Evolutionary conservation across 371 early-diverging fungal genomes (phyloP), one percentile per base, ranked within the genome.

Genomic region (Mycotypha africana): DNA sequence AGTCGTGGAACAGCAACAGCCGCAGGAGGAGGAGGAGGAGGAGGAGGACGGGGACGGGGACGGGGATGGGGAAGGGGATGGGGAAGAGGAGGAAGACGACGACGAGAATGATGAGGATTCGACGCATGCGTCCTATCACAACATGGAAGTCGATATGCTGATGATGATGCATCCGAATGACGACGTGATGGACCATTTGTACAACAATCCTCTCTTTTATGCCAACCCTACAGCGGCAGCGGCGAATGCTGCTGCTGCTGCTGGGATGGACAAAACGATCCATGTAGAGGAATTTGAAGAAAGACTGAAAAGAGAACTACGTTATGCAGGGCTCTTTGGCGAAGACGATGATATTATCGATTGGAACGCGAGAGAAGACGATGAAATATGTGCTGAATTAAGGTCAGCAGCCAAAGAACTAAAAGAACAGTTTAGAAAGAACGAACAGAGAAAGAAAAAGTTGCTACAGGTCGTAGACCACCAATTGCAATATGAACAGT

Each of bases 401-500:
- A 65, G 89, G 9, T 45, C 66, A 4, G 56, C 84, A 20, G 89
- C 90, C 50, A 68, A 70, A 2, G 80, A 89, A 46, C 69, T 93
- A 22, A 83, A 86, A 16, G 80, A 86, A 16, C 88, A 85, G 55
- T 73, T 78, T 16, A 51, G 64, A 17, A 55, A 79, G 26, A 95
- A 95, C 60, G 64, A 60, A 10, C 47, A 43, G 39, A 76, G 91
- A 42, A 90, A 88, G 53, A 74, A 70, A 24, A 65, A 69, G 16
- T 61, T 93, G 34, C 56, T 83, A 14, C 70, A 84, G 8, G 68
- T 85, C 2, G 90, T 89, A 2, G 74, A 80, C 28, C 73, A 78
- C 26, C 84, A 89, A 58, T 71, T 91, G 37, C 93, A 86, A 3
- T 91, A 74, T 59, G 93, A 95, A 54, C 91, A 95, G 61, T 93